Conservation (phyloP, 495 filamentous ascomycete species). For the Tuber magnatum region DNA sequence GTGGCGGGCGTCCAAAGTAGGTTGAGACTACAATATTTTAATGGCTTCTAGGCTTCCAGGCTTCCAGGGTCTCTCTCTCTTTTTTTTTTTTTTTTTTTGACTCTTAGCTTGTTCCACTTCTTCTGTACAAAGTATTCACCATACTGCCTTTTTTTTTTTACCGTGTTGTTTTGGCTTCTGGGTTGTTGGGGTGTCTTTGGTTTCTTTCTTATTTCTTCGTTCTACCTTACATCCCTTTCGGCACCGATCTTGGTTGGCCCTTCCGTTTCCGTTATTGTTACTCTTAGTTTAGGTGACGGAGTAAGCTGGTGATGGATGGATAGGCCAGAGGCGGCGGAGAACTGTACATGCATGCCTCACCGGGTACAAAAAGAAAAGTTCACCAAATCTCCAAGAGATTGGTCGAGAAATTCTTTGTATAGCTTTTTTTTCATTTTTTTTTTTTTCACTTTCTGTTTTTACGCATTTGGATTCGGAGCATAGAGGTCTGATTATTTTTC, state of each 20-base stretch:
- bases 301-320: constrained; percentile 4
- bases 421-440: constrained; percentile 8
- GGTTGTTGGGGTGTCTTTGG: constrained; percentile 1
- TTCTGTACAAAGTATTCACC: constrained; percentile 29
- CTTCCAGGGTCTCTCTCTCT: too few species aligned
- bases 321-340: background rate
- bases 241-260: background rate
- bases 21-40: constrained; percentile 18
- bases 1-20: background rate
- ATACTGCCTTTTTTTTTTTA: constrained; percentile 11
- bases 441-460: constrained; percentile 6
- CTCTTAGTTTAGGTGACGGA: constrained; percentile 23
- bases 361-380: background rate
- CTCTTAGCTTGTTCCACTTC: constrained; percentile 9
- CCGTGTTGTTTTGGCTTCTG: background rate
- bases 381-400: constrained; percentile 9
- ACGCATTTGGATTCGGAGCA: background rate
- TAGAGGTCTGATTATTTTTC: constrained; percentile 1
- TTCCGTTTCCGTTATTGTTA: background rate
- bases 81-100: constrained; percentile 8
- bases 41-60: constrained; percentile 9
- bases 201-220: background rate
- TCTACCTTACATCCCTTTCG: background rate
- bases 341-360: constrained; percentile 12
- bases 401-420: constrained; percentile 19